Base-by-base conservation (phyloP, 1,284 basidiomycete species). In the Tylopilus sp. region DNA sequence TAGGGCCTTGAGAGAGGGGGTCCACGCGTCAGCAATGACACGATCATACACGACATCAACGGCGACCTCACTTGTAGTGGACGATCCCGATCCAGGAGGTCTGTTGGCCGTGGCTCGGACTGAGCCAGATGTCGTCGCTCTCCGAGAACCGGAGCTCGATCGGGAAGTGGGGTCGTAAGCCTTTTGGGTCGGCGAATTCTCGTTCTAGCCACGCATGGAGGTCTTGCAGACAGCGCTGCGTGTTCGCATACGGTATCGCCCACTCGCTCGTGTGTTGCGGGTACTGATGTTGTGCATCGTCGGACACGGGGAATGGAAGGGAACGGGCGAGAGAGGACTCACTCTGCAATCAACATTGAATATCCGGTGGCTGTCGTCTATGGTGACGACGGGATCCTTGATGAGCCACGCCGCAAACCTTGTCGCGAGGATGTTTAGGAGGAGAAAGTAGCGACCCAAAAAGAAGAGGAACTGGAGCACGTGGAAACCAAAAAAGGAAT, bases 11-110 rank as follows among this genome's bases (percentile, higher is more conserved):
- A 10, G 6, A 18, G 4, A 15, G 6, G 12, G 19, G 12, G 19
- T 8, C 13, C 19, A 13, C 23, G 15, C 28, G 37, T 63, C 42
- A 54, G 46, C 12, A 28, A 2, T 13, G 39, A 29, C 21, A 42
- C n/a, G 29, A 4, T 23, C 31, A 25, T 25, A 25, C 6, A 18
- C 53, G 50, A 48, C 51, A 46, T 49, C 35, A 43, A 30, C 50
- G 28, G 45, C 18, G 37, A 15, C 69, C 89, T 64, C 55, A 95
- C 92, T 92, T 91, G 75, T 86, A 99, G 62, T 95, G 91, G 18
- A 98, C 82, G 44, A 98, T 81, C n/a, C 97, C 96, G 53, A 99
- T 92, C 87, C 93, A 99, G 61, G 86, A 90, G 13, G 88, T 95
- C 64, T 74, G 76, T 51, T 84, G 78, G 21, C 87, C 89, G 62